phyloP scores from a whole-genome alignment of 495 filamentous ascomycete genomes.

The Aspergillus steynii region DNA sequence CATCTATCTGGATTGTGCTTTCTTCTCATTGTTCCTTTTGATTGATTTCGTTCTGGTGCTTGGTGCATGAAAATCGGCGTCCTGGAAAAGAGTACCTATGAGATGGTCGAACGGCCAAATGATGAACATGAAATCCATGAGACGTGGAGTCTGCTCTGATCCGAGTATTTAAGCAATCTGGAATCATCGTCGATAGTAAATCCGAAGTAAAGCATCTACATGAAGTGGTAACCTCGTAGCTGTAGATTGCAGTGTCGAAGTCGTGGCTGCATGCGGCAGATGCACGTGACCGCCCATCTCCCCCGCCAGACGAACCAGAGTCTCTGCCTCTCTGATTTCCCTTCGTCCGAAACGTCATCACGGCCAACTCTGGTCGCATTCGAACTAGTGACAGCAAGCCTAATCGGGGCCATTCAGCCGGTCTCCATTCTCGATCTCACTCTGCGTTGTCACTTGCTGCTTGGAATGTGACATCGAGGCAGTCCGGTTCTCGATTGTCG shows the following conservation, averaged over 20 bases:
- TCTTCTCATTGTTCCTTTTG: constrained; percentile 10
- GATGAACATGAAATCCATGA: constrained; percentile 17
- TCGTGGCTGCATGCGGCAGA: not conserved
- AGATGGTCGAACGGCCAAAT: constrained; percentile 15
- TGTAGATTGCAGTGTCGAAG: too few relatives aligned
- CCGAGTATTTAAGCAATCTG: not conserved
- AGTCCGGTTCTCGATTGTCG: too few relatives aligned
- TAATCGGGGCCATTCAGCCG: not conserved
- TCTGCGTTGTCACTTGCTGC: not conserved
- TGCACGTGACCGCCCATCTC: constrained; percentile 19
- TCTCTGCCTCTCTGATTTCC: constrained; percentile 19
- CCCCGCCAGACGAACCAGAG: constrained; percentile 17
- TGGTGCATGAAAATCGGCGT: constrained; percentile 21
- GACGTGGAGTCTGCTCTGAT: not conserved
- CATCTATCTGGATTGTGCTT: constrained; percentile 17
- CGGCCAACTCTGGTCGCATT: not conserved
- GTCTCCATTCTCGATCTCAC: constrained; percentile 1
- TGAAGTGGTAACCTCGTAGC: too few relatives aligned
- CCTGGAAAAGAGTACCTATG: constrained; percentile 19
- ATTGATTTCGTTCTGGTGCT: constrained; percentile 13
- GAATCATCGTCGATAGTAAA: too few relatives aligned
- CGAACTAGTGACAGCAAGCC: constrained; percentile 2
- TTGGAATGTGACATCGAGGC: not conserved
- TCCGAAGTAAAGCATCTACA: too few relatives aligned
- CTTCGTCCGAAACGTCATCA: constrained; percentile 45